phyloP scores from a whole-genome alignment of 257 asterid species.

The Solanum etuberosum region DNA sequence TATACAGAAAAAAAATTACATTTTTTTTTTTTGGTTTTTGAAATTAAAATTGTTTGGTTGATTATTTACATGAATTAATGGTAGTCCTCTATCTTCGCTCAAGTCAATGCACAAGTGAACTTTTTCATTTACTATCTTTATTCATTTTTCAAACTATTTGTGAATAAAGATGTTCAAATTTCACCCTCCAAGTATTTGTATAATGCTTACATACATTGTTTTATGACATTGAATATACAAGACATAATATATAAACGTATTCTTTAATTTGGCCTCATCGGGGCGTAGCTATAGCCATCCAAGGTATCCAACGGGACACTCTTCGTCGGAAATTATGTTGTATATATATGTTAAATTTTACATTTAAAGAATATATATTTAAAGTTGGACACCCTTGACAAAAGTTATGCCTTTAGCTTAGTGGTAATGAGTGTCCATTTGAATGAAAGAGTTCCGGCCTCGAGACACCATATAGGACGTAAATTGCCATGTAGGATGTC shows the following conservation, averaged over 20 bases:
- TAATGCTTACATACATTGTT: neutral
- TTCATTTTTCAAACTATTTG: neutral
- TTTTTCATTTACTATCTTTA: neutral
- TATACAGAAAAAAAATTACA: neutral
- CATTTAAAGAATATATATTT: no score
- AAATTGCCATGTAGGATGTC: no score
- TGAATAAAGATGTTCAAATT: neutral
- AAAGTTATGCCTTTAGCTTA: no score
- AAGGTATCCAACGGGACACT: neutral
- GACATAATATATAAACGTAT: no score
- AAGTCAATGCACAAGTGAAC: neutral
- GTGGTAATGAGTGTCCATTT: neutral
- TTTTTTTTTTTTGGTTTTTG: neutral
- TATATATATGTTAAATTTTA: no score
- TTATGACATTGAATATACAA: neutral
- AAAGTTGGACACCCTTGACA: no score
- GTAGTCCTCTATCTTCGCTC: constrained; percentile 8
- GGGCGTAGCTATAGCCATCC: neutral
- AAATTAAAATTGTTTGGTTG: neutral
- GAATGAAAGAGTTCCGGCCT: neutral
- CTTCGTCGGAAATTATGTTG: neutral
- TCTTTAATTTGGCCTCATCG: neutral
- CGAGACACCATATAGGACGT: neutral
- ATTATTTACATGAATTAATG: constrained; percentile 37
- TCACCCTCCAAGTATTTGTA: neutral